Evolutionary conservation across 331 rosid genomes (phyloP).

Genomic region (Malus hybrid): DNA sequence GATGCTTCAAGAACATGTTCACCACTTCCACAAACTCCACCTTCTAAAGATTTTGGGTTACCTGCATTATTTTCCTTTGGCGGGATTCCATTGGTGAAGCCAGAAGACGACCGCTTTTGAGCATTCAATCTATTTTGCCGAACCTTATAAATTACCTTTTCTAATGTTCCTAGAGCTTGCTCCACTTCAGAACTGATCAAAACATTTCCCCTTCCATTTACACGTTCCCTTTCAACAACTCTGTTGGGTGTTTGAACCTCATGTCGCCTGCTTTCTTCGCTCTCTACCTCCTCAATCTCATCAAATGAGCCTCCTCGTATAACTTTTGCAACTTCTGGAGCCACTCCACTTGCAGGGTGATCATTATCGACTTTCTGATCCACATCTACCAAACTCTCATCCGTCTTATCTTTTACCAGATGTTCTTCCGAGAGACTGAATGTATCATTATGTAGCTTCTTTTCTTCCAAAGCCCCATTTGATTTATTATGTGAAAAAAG

Average conservation of each 20-base stretch:
- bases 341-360: slow-evolving; percentile 15
- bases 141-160: slow-evolving; percentile 51
- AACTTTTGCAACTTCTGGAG: slow-evolving; percentile 3
- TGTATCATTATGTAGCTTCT: slow-evolving; percentile 13
- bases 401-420: slow-evolving; percentile 7
- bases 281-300: slow-evolving; percentile 34
- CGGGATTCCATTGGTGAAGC: slow-evolving; percentile 18
- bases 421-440: slow-evolving; percentile 22
- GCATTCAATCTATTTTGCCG: slow-evolving; percentile 34
- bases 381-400: slow-evolving; percentile 6
- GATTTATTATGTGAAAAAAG: slow-evolving; percentile 24
- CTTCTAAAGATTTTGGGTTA: slow-evolving; percentile 25
- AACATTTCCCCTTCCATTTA: slow-evolving; percentile 26
- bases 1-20: slow-evolving; percentile 17
- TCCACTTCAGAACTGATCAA: slow-evolving; percentile 56
- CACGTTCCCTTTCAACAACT: slow-evolving; percentile 12
- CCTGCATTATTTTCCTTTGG: slow-evolving; percentile 15
- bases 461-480: slow-evolving; percentile 18
- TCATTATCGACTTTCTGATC: slow-evolving; percentile 12
- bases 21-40: slow-evolving; percentile 5
- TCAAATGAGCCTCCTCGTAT: slow-evolving; percentile 17
- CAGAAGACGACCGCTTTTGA: slow-evolving; percentile 22
- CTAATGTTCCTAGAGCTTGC: slow-evolving; percentile 70
- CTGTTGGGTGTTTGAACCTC: slow-evolving; percentile 21
- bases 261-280: slow-evolving; percentile 1